Conservation (phyloP, 2,329 filamentous ascomycete species). For the Aspergillus carbonarius region DNA sequence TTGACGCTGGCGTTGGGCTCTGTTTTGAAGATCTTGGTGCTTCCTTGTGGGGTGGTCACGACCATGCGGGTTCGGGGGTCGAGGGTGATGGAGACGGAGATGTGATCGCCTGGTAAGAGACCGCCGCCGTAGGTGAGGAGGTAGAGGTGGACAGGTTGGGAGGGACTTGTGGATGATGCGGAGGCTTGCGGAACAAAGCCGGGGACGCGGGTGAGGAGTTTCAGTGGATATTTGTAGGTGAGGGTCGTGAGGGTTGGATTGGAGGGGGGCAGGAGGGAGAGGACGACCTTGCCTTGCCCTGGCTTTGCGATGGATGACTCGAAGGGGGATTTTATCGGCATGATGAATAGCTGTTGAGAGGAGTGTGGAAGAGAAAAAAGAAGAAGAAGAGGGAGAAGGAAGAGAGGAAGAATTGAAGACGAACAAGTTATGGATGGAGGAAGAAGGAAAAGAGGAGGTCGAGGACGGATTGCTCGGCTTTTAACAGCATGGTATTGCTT, state of each 20-base stretch:
- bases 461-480: constrained; percentile 2
- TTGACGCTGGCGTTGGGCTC: constrained; percentile 31
- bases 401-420: constrained; percentile 2
- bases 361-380: not conserved
- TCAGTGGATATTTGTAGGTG: constrained; percentile 90
- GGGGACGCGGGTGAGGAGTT: constrained; percentile 79
- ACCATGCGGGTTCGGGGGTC: constrained; percentile 64
- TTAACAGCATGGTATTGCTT: constrained; percentile 10
- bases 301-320: constrained; percentile 69
- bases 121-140: constrained; percentile 93
- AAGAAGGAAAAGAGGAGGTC: not conserved
- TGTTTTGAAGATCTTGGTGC: constrained; percentile 95
- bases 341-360: not conserved
- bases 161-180: constrained; percentile 30
- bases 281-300: constrained; percentile 75
- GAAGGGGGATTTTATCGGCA: constrained; percentile 65
- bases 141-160: constrained; percentile 72
- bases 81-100: constrained; percentile 70
- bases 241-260: constrained; percentile 71
- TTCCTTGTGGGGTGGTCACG: constrained; percentile 65
- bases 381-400: not conserved
- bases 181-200: constrained; percentile 56
- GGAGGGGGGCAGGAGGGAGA: constrained; percentile 68
- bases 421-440: not conserved
- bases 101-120: constrained; percentile 80